A percentile compares a stretch with the other conserved stretches of the same genome.
These are phyloP conservation scores for Pythium rhizo-oryzae DNA, from an alignment of 352 stramenopile species.

Conservation along the genomic window DNA sequence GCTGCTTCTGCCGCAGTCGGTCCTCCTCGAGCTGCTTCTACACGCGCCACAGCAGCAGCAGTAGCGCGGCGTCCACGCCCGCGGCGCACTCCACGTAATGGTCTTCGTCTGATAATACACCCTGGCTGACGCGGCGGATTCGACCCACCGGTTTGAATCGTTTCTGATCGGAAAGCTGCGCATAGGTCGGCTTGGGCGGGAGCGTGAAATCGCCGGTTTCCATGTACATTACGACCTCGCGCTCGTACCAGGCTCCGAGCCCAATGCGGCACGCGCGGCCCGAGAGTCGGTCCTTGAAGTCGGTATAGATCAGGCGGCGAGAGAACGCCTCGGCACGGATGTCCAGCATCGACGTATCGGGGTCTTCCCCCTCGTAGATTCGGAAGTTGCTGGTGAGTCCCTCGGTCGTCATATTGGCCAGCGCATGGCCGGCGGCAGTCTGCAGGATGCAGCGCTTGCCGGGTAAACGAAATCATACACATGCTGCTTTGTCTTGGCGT, in stretches of 20 bases:
- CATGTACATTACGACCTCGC: too few species aligned
- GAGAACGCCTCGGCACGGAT: neutral
- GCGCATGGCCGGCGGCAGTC: neutral
- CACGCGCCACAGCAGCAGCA: constrained; percentile 13
- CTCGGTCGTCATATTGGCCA: neutral
- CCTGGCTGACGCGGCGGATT: neutral
- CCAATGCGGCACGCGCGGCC: too few species aligned
- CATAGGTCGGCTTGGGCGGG: too few species aligned
- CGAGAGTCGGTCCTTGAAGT: constrained; percentile 19
- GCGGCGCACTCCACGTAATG: neutral
- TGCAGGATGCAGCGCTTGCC: neutral
- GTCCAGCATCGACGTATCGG: neutral
- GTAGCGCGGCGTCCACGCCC: constrained; percentile 7
- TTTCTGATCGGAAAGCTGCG: neutral
- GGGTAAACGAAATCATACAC: constrained; percentile 1
- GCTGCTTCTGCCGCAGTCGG: too few species aligned
- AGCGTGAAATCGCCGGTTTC: neutral
- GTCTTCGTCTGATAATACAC: too few species aligned
- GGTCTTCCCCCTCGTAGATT: neutral
- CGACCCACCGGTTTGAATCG: constrained; percentile 6
- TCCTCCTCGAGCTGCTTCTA: neutral
- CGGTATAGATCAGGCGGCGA: neutral
- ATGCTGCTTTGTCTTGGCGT: neutral
- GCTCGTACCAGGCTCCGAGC: too few species aligned
- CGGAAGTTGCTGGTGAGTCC: neutral